Conservation (phyloP, 2,329 filamentous ascomycete genomes). For the Elsinoe ampelina region DNA sequence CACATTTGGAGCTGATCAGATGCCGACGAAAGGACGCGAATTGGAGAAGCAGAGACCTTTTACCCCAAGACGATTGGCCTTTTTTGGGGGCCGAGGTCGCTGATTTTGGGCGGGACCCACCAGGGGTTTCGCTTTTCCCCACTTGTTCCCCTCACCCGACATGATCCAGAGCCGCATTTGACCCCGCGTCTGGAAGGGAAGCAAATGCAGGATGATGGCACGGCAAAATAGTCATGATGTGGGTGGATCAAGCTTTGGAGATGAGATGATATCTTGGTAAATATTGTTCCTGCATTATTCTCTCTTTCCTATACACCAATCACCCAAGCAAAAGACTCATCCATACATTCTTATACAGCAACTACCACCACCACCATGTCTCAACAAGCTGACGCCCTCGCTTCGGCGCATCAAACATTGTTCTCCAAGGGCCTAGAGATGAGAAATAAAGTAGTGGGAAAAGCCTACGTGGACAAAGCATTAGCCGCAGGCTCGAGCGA, state of each 20-base stretch:
- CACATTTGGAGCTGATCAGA: not conserved
- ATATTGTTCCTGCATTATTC: not conserved
- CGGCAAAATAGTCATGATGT: slow-evolving; percentile 12
- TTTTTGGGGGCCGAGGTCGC: slow-evolving; percentile 1
- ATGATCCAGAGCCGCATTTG: slow-evolving; percentile 2
- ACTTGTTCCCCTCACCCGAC: slow-evolving; percentile 9
- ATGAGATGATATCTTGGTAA: not conserved
- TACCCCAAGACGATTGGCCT: not conserved
- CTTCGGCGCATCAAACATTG: slow-evolving; percentile 40
- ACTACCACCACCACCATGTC: slow-evolving; percentile 5
- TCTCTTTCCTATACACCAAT: not conserved
- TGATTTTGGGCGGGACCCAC: not conserved
- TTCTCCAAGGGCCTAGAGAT: slow-evolving; percentile 54
- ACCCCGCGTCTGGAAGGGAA: slow-evolving; percentile 3
- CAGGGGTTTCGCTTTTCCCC: not conserved
- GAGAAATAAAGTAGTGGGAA: slow-evolving; percentile 51
- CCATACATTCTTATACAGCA: not conserved
- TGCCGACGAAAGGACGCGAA: not conserved
- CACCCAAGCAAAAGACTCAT: not conserved
- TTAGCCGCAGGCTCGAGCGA: slow-evolving; percentile 47
- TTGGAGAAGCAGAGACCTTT: slow-evolving; percentile 4
- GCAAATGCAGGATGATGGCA: slow-evolving; percentile 9
- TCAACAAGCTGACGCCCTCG: slow-evolving; percentile 15
- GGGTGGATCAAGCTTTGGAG: slow-evolving; percentile 1
- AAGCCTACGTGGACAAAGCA: slow-evolving; percentile 50